Evolutionary conservation across 805 yeast genomes (phyloP).

Genomic region (Teunomyces lycoperdinae): DNA sequence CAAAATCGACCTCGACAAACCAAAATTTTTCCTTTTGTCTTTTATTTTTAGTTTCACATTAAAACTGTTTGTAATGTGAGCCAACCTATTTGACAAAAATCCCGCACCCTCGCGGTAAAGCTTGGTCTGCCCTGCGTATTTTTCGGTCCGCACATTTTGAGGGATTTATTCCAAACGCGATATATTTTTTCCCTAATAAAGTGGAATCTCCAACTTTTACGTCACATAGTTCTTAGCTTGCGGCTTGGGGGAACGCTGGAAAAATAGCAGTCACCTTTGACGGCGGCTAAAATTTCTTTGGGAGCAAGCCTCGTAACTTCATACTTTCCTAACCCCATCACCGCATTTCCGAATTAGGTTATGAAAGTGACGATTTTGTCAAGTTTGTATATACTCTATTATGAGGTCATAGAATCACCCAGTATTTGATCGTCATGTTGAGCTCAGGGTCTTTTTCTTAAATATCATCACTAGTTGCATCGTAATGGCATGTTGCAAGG

Average conservation of each 20-base stretch:
- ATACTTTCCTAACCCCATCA: not conserved
- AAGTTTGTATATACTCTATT: not conserved
- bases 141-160: not conserved
- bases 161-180: constrained; percentile 2
- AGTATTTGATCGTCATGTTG: not conserved
- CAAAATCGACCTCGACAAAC: constrained; percentile 1
- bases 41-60: not conserved
- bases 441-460: not conserved
- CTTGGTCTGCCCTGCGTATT: not conserved
- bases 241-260: not conserved
- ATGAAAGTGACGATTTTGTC: not conserved
- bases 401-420: not conserved
- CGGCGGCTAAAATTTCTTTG: not conserved
- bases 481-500: not conserved
- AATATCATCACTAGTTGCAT: not conserved
- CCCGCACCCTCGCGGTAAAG: constrained; percentile 2
- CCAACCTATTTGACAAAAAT: not conserved
- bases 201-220: not conserved
- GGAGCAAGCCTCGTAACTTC: not conserved
- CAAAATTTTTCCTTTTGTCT: not conserved
- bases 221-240: not conserved
- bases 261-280: not conserved
- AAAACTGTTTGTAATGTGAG: not conserved
- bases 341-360: not conserved
- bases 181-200: constrained; percentile 3